Percentiles rank a stretch among this genome's conserved stretches.
Conservation (phyloP, 2,329 filamentous ascomycete genomes). For the Trichoderma koningii region DNA sequence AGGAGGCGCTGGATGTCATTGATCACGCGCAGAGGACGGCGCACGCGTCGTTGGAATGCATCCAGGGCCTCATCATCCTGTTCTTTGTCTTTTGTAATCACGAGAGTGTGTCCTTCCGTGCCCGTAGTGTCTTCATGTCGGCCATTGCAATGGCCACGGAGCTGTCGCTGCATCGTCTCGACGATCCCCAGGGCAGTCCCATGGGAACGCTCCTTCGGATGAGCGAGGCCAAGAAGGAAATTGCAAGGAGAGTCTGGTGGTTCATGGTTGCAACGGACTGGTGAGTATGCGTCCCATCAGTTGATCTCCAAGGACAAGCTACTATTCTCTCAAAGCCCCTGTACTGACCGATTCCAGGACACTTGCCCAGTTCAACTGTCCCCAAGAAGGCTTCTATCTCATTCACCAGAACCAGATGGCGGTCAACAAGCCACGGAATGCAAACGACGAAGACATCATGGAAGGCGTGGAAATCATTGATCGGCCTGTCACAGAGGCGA, state of each 20-base stretch:
- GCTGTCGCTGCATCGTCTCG: constrained; percentile 44
- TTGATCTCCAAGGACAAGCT: not conserved
- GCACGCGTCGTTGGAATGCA: constrained; percentile 39
- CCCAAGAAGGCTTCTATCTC: constrained; percentile 41
- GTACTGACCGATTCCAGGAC: constrained; percentile 35
- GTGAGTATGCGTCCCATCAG: constrained; percentile 32
- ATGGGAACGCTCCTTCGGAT: constrained; percentile 32
- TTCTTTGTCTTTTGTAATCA: constrained; percentile 44
- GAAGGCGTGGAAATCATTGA: constrained; percentile 36
- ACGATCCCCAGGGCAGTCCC: constrained; percentile 36
- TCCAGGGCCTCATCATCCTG: constrained; percentile 44
- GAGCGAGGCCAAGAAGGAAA: constrained; percentile 38
- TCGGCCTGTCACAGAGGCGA: constrained; percentile 38
- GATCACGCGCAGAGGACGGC: constrained; percentile 39
- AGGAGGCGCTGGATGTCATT: constrained; percentile 41
- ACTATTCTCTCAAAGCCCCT: not conserved
- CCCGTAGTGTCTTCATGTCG: constrained; percentile 37
- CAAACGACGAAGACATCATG: constrained; percentile 43
- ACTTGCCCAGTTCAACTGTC: constrained; percentile 41
- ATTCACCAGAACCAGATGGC: constrained; percentile 45
- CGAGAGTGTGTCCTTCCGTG: constrained; percentile 42
- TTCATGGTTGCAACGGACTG: constrained; percentile 46
- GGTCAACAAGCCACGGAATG: constrained; percentile 44
- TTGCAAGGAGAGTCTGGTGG: constrained; percentile 49
- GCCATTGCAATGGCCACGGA: constrained; percentile 39